These are phyloP conservation scores for Cercospora citrullina DNA, from an alignment of 2,329 filamentous ascomycete species.

Conservation along the genomic window DNA sequence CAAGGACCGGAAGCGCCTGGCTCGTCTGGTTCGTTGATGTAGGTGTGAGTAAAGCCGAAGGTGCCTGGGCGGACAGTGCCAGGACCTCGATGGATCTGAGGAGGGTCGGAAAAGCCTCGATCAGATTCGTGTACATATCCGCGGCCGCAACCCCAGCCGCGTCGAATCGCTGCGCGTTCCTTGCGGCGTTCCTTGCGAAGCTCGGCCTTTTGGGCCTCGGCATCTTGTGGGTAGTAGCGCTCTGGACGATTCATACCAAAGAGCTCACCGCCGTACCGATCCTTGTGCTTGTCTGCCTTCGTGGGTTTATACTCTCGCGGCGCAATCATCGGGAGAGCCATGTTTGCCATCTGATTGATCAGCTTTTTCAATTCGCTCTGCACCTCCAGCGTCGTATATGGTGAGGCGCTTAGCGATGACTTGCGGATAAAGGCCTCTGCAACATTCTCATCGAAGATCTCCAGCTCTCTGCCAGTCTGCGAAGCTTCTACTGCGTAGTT, in stretches of 20 bases:
- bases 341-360: slow-evolving; percentile 5
- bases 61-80: not conserved
- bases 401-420: not conserved
- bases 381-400: not conserved
- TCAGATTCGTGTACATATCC: not conserved
- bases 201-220: too few species aligned
- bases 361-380: slow-evolving; percentile 10
- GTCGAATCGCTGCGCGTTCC: too few species aligned
- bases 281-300: not conserved
- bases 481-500: not conserved
- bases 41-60: not conserved
- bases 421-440: not conserved
- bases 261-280: not conserved
- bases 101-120: not conserved
- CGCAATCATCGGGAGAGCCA: not conserved
- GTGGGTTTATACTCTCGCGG: not conserved
- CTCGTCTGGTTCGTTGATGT: not conserved
- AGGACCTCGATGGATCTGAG: not conserved
- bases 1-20: too few species aligned
- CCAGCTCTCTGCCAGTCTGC: slow-evolving; percentile 7
- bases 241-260: not conserved
- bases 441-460: slow-evolving; percentile 4
- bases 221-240: too few species aligned
- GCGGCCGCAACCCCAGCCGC: not conserved
- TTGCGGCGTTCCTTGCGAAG: too few species aligned